Percentiles rank a stretch among this genome's conserved stretches.
These are phyloP conservation scores for Coniosporium tulheliwenetii DNA, from an alignment of 2,329 filamentous ascomycete species.

Conservation along the genomic window DNA sequence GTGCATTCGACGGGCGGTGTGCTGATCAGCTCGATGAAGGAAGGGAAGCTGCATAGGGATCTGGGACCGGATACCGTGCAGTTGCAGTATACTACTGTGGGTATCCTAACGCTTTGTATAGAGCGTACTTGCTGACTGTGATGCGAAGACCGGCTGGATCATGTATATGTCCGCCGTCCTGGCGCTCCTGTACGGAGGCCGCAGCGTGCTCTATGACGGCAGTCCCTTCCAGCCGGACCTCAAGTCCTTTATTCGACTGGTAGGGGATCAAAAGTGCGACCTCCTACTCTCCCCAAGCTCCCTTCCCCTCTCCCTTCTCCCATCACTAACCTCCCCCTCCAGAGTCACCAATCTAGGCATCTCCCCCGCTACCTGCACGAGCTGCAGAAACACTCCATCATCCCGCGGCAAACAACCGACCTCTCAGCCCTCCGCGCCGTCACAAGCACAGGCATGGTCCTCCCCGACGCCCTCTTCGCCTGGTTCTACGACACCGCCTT, in stretches of 20 bases:
- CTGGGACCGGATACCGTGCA: constrained; percentile 25
- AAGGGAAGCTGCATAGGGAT: constrained; percentile 39
- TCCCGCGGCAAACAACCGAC: constrained; percentile 46
- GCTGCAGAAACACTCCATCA: constrained; percentile 46
- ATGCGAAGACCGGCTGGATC: constrained; percentile 55
- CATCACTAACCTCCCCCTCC: neutral
- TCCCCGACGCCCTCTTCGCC: constrained; percentile 60
- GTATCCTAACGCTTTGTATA: constrained; percentile 2
- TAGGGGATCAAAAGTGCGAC: constrained; percentile 37
- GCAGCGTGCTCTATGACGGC: constrained; percentile 64
- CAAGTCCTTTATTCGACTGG: constrained; percentile 44
- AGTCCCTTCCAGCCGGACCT: constrained; percentile 61
- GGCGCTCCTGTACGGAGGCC: constrained; percentile 42
- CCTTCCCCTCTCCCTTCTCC: neutral
- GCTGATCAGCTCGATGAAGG: constrained; percentile 44
- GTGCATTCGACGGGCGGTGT: constrained; percentile 59
- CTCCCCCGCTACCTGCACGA: constrained; percentile 62
- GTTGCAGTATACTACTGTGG: constrained; percentile 42
- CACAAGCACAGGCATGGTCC: constrained; percentile 66
- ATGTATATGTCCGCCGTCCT: constrained; percentile 59
- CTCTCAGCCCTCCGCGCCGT: constrained; percentile 46
- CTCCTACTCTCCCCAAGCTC: neutral
- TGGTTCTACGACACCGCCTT: constrained; percentile 68
- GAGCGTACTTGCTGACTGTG: neutral
- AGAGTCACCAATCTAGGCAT: constrained; percentile 58